phyloP scores from a whole-genome alignment of 202 grass and related monocot species.

The Schoenoplectus tabernaemontani region DNA sequence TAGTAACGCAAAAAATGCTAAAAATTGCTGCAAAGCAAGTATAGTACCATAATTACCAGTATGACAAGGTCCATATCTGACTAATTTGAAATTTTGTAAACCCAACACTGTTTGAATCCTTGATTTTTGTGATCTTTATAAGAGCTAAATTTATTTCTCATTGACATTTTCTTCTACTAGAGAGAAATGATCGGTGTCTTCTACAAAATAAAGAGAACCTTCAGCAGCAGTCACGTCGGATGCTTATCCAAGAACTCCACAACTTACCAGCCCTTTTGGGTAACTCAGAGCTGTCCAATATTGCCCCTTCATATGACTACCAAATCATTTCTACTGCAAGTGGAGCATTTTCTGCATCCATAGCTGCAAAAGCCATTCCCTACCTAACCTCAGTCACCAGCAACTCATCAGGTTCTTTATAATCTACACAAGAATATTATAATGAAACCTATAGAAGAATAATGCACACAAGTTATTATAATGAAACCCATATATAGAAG shows the following conservation, averaged over 20 bases:
- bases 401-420: constrained; percentile 3
- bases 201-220: constrained; percentile 33
- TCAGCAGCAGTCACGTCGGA: constrained; percentile 37
- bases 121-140: background rate
- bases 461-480: background rate
- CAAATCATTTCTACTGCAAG: constrained; percentile 46
- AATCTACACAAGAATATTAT: background rate
- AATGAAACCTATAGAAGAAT: background rate
- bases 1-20: background rate
- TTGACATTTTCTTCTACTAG: constrained; percentile 21
- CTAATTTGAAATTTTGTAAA: background rate
- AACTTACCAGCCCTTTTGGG: constrained; percentile 70
- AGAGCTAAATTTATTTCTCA: background rate
- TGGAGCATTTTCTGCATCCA: constrained; percentile 57
- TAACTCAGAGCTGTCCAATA: constrained; percentile 29
- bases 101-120: background rate
- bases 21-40: background rate
- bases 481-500: background rate
- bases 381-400: constrained; percentile 1
- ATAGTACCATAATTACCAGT: background rate
- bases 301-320: constrained; percentile 15
- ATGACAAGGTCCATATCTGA: background rate
- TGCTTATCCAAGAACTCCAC: constrained; percentile 49
- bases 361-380: constrained; percentile 6
- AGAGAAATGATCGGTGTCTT: constrained; percentile 23